Evolutionary conservation across 2,329 filamentous ascomycete genomes (phyloP).

Genomic region (Geosmithia morbida): DNA sequence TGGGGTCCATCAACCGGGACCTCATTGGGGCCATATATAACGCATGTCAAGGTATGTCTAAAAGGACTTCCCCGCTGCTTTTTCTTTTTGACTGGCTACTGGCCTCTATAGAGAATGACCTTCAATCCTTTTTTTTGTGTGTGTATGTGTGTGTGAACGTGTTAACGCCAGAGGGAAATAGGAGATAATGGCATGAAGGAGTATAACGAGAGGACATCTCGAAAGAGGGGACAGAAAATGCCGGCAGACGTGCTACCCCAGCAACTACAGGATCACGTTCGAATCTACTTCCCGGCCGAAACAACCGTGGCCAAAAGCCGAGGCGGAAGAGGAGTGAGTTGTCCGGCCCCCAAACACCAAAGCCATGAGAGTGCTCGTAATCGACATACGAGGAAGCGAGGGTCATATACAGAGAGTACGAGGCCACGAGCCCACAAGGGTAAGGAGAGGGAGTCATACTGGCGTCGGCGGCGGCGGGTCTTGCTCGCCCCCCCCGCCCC

Average conservation of each 20-base stretch:
- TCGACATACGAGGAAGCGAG: too few species aligned
- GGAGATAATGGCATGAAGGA: slow-evolving; percentile 27
- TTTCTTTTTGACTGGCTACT: background rate
- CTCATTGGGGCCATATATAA: slow-evolving; percentile 46
- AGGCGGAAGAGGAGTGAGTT: slow-evolving; percentile 42
- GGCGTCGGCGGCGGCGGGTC: background rate
- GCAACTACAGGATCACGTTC: slow-evolving; percentile 34
- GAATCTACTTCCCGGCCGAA: slow-evolving; percentile 69
- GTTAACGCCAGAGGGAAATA: slow-evolving; percentile 3
- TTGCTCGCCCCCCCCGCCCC: too few species aligned
- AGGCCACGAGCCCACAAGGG: background rate
- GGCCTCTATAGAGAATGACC: background rate
- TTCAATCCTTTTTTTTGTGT: background rate
- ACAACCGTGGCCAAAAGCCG: slow-evolving; percentile 52
- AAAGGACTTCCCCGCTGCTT: background rate
- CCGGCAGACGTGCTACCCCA: slow-evolving; percentile 6
- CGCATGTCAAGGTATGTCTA: slow-evolving; percentile 35
- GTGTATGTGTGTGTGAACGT: background rate
- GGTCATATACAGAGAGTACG: background rate
- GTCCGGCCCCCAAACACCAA: background rate
- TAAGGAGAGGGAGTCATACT: background rate
- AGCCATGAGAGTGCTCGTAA: too few species aligned
- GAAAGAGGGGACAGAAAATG: slow-evolving; percentile 5
- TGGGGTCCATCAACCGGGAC: slow-evolving; percentile 59
- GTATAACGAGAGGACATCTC: slow-evolving; percentile 22